Conservation (phyloP, 2,329 filamentous ascomycete genomes). For the Exophiala spinifera region DNA sequence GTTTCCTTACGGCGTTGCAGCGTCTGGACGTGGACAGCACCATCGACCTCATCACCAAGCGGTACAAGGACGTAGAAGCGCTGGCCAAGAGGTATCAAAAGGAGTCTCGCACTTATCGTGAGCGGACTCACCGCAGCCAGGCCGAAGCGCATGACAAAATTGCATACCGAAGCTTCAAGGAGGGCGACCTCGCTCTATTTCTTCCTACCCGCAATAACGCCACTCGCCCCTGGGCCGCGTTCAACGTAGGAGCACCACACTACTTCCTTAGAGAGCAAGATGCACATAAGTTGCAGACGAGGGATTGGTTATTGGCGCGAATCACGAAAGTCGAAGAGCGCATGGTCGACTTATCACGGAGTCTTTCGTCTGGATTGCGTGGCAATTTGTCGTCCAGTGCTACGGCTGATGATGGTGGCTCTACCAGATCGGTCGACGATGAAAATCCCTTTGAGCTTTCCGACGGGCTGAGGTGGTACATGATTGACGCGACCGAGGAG, state of each 20-base stretch:
- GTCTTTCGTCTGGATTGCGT: slow-evolving; percentile 50
- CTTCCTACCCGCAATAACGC: slow-evolving; percentile 91
- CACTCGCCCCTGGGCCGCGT: slow-evolving; percentile 93
- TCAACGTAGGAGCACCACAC: slow-evolving; percentile 95
- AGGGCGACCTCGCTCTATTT: slow-evolving; percentile 91
- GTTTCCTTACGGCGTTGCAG: slow-evolving; percentile 70
- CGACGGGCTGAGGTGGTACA: slow-evolving; percentile 91
- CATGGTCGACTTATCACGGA: slow-evolving; percentile 86
- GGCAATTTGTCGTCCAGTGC: slow-evolving; percentile 53
- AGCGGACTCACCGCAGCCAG: slow-evolving; percentile 76
- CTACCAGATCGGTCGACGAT: slow-evolving; percentile 63
- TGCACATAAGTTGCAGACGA: slow-evolving; percentile 72
- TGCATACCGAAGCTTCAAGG: slow-evolving; percentile 91
- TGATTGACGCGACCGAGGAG: slow-evolving; percentile 90
- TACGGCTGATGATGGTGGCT: slow-evolving; percentile 48
- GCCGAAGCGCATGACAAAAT: slow-evolving; percentile 94
- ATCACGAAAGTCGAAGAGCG: slow-evolving; percentile 89
- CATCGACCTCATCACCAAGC: slow-evolving; percentile 78
- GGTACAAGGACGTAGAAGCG: slow-evolving; percentile 89
- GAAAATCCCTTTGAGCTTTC: slow-evolving; percentile 97
- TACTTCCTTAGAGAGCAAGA: slow-evolving; percentile 96
- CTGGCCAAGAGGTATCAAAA: slow-evolving; percentile 90
- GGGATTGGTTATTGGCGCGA: slow-evolving; percentile 95
- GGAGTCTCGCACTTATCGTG: slow-evolving; percentile 80
- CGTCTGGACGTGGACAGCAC: slow-evolving; percentile 82